Evolutionary conservation across 768 basidiomycete species (phyloP).

Genomic region (Obba rivulosa): DNA sequence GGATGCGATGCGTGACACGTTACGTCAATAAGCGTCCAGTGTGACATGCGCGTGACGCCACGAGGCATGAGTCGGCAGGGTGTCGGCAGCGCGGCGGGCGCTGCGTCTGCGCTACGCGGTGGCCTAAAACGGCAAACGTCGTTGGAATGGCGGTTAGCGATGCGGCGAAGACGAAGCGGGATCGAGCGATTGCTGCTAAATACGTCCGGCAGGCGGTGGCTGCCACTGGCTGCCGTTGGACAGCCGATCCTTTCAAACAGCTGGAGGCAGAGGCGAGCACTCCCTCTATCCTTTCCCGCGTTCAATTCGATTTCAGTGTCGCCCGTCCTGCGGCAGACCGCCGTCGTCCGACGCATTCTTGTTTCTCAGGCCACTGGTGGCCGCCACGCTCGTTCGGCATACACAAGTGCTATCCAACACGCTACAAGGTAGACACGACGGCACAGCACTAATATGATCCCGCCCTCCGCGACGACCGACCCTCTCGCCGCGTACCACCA

Average conservation of each 20-base stretch:
- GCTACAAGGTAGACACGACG: not conserved
- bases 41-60: slow-evolving; percentile 7
- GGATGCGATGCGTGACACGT: slow-evolving; percentile 4
- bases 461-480: slow-evolving; percentile 10
- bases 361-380: slow-evolving; percentile 5
- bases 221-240: not conserved
- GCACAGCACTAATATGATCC: slow-evolving; percentile 13
- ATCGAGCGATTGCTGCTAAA: no score
- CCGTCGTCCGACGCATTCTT: not conserved
- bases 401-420: not conserved
- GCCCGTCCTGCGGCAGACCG: not conserved
- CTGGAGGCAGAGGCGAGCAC: not conserved
- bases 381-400: slow-evolving; percentile 9
- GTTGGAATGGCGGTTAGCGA: not conserved
- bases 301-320: not conserved
- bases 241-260: slow-evolving; percentile 1
- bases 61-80: slow-evolving; percentile 2
- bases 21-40: not conserved
- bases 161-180: no score
- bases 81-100: slow-evolving; percentile 1
- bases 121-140: slow-evolving; percentile 1
- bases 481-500: slow-evolving; percentile 9
- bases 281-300: not conserved
- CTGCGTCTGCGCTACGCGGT: not conserved
- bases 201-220: no score